Percentiles rank a stretch among this genome's conserved stretches.
Conservation (phyloP, 306 rosid species). For the Citrullus mucosospermus region DNA sequence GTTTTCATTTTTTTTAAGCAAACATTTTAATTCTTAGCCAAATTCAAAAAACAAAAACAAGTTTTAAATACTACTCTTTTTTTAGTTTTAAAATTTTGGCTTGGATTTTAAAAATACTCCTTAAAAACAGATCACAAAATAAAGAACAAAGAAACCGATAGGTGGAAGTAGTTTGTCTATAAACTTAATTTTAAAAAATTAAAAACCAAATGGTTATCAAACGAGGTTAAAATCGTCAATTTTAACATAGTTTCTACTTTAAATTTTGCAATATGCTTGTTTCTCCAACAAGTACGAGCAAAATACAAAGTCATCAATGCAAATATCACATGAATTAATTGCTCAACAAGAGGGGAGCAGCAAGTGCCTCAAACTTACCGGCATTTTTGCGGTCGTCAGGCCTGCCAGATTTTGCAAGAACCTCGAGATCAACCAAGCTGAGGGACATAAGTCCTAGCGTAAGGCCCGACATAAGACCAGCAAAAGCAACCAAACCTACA, state of each 20-base stretch:
- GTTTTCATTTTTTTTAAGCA: neutral
- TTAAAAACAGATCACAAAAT: too few relatives aligned
- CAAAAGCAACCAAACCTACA: conserved; percentile 35
- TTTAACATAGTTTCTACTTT: neutral
- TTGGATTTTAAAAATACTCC: too few relatives aligned
- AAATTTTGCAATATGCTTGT: neutral
- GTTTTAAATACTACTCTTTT: neutral
- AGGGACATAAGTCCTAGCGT: conserved; percentile 65
- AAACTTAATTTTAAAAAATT: neutral
- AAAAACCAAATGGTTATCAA: neutral
- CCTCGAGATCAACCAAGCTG: conserved; percentile 67
- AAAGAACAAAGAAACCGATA: too few relatives aligned
- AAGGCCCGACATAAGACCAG: conserved; percentile 61
- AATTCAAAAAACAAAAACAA: neutral
- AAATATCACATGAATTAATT: neutral
- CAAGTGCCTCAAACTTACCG: conserved; percentile 17
- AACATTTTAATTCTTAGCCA: neutral
- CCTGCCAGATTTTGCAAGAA: conserved; percentile 43
- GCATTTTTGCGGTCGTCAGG: conserved; percentile 52
- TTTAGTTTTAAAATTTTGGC: neutral
- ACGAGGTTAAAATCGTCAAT: neutral
- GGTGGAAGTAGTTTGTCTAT: too few relatives aligned
- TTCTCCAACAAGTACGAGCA: neutral
- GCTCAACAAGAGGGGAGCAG: neutral
- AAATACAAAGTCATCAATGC: neutral